Conservation (phyloP, 331 rosid genomes). For the Spiraea crenata region DNA sequence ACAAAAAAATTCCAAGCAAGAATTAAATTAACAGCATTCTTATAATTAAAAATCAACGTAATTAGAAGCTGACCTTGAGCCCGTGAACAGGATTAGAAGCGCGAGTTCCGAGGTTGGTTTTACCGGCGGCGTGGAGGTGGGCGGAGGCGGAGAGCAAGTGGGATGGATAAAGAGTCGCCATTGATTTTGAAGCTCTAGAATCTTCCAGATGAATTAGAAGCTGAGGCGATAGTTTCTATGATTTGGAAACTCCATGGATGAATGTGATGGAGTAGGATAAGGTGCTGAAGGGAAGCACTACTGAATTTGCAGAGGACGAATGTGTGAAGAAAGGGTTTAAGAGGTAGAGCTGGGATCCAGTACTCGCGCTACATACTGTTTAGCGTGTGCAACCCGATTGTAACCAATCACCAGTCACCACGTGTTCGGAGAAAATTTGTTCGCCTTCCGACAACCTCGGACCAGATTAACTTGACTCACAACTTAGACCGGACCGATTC, state of each 20-base stretch:
- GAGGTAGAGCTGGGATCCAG: constrained; percentile 15
- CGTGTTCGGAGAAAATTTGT: too few species aligned
- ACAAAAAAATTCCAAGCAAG: too few species aligned
- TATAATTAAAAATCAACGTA: not conserved
- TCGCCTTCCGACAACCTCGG: too few species aligned
- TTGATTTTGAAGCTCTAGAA: constrained; percentile 8
- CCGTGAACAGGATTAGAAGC: constrained; percentile 24
- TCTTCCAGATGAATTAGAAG: not conserved
- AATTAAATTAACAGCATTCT: not conserved
- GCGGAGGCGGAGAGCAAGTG: constrained; percentile 48
- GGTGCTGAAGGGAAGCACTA: constrained; percentile 25
- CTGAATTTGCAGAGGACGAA: not conserved
- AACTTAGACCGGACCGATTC: too few species aligned
- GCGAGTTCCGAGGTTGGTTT: constrained; percentile 21
- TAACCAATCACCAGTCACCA: too few species aligned
- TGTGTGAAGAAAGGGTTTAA: constrained; percentile 9
- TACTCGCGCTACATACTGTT: not conserved
- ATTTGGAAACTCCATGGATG: constrained; percentile 26
- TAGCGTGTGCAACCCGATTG: too few species aligned
- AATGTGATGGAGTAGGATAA: constrained; percentile 13
- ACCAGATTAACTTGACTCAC: too few species aligned
- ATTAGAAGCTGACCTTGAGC: constrained; percentile 29
- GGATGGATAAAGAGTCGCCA: constrained; percentile 49
- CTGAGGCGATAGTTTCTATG: not conserved
- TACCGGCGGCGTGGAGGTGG: constrained; percentile 38